Conservation (phyloP, 2,329 filamentous ascomycete species). For the Lecanosticta acicola region DNA sequence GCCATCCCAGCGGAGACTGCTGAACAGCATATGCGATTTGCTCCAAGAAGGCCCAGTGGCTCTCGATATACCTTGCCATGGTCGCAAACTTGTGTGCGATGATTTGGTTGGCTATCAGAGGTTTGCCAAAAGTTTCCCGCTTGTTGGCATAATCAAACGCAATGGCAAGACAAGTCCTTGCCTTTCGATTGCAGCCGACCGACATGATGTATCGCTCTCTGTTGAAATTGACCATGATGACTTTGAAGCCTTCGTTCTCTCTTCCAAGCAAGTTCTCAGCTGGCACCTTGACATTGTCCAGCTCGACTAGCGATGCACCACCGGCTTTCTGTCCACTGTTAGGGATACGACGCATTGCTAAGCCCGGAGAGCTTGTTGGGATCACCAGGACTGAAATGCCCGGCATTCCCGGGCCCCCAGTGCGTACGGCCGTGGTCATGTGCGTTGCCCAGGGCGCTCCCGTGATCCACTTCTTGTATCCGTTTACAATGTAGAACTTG, state of each 20-base stretch:
- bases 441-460: conserved; percentile 40
- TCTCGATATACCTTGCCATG: conserved; percentile 30
- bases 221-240: conserved; percentile 57
- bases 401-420: conserved; percentile 48
- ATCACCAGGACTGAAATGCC: conserved; percentile 57
- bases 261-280: conserved; percentile 49
- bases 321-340: conserved; percentile 64
- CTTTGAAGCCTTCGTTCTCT: conserved; percentile 52
- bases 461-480: conserved; percentile 57
- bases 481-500: conserved; percentile 57
- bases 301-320: conserved; percentile 45
- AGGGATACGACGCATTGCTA: conserved; percentile 51
- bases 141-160: conserved; percentile 31
- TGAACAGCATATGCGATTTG: conserved; percentile 31
- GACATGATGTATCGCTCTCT: conserved; percentile 56
- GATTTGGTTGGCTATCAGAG: conserved; percentile 32
- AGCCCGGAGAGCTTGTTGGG: conserved; percentile 46
- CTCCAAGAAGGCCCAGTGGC: conserved; percentile 30
- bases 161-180: conserved; percentile 33
- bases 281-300: conserved; percentile 53
- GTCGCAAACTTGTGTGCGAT: conserved; percentile 31
- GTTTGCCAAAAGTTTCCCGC: conserved; percentile 33
- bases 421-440: conserved; percentile 54
- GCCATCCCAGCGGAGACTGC: conserved; percentile 24
- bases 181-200: conserved; percentile 52